These are phyloP conservation scores for Nicotiana tomentosiformis DNA, from an alignment of 257 asterid species.

Conservation along the genomic window DNA sequence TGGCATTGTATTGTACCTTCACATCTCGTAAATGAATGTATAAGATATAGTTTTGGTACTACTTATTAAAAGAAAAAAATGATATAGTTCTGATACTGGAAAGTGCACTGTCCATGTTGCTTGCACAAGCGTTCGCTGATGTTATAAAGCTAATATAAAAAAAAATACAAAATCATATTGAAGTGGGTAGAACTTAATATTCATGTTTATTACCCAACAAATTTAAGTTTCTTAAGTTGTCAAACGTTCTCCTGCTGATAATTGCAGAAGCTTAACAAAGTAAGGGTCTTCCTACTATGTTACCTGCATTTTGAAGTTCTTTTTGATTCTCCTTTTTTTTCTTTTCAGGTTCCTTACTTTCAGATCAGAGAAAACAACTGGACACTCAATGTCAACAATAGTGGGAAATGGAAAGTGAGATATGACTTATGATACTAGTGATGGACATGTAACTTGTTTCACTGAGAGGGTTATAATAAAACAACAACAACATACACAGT, in stretches of 20 bases:
- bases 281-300: neutral
- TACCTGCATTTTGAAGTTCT: neutral
- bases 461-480: neutral
- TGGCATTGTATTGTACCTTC: neutral
- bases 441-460: neutral
- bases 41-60: neutral
- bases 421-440: slow-evolving; percentile 42
- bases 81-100: neutral
- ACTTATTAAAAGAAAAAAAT: neutral
- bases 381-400: slow-evolving; percentile 56
- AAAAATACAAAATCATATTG: neutral
- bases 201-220: neutral
- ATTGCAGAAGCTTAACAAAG: neutral
- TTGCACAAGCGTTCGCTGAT: neutral
- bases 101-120: neutral
- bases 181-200: neutral
- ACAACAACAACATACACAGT: no score
- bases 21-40: neutral
- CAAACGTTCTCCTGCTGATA: neutral
- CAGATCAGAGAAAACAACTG: slow-evolving; percentile 84
- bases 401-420: slow-evolving; percentile 67
- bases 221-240: neutral
- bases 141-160: neutral
- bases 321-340: neutral
- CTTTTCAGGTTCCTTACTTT: slow-evolving; percentile 54